Conservation (phyloP, 2,329 filamentous ascomycete species). For the Tolypocladium amazonense region DNA sequence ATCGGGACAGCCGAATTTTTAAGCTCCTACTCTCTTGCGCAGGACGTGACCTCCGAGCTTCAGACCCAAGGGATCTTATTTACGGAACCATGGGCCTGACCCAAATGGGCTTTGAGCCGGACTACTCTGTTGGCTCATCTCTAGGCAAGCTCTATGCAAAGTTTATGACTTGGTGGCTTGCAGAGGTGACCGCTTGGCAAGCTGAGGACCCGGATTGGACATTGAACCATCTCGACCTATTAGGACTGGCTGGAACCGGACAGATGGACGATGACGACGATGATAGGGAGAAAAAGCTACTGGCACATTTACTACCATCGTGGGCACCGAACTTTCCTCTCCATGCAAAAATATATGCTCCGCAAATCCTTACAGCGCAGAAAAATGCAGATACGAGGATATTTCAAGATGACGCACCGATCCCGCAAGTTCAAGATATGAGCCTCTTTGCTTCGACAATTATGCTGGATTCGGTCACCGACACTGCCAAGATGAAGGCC, state of each 20-base stretch:
- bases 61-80: background rate
- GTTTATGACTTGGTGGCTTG: background rate
- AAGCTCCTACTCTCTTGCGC: background rate
- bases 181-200: background rate
- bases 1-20: background rate
- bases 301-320: background rate
- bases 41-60: background rate
- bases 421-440: no score
- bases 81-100: background rate
- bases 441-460: no score
- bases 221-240: background rate
- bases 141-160: background rate
- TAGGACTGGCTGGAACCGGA: background rate
- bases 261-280: background rate
- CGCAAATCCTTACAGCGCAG: background rate
- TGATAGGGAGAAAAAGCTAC: background rate
- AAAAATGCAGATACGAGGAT: no score
- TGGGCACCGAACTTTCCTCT: background rate
- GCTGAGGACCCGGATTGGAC: background rate
- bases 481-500: no score
- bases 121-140: background rate
- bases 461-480: no score
- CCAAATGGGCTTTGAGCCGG: background rate
- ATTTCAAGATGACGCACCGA: no score
- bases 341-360: background rate